Evolutionary conservation across 116 monocot species (phyloP).

Genomic region (Cymodocea nodosa): DNA sequence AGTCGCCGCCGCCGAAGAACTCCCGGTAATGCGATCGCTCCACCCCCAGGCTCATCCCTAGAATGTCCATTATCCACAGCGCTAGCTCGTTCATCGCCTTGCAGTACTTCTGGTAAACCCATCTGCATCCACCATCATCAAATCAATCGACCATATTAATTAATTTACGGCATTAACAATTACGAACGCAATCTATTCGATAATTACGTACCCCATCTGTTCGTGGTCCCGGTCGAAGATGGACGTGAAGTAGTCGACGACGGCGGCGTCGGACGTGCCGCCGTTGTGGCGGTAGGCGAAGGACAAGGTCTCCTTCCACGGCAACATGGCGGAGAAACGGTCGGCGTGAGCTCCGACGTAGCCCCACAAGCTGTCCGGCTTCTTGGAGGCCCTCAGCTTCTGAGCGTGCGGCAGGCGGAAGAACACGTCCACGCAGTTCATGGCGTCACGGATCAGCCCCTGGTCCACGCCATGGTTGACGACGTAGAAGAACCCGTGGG

Average conservation of each 20-base stretch:
- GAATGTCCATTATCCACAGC: slow-evolving; percentile 45
- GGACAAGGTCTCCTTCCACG: slow-evolving; percentile 91
- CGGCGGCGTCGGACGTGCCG: background rate
- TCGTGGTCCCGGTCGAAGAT: slow-evolving; percentile 31
- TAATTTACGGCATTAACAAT: no score
- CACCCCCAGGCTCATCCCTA: slow-evolving; percentile 38
- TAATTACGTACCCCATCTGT: slow-evolving; percentile 42
- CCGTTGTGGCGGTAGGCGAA: slow-evolving; percentile 25
- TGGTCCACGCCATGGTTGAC: slow-evolving; percentile 36
- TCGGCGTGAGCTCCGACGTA: slow-evolving; percentile 71
- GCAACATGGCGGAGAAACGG: slow-evolving; percentile 49
- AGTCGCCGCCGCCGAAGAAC: slow-evolving; percentile 47
- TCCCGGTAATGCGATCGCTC: slow-evolving; percentile 27
- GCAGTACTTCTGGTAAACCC: slow-evolving; percentile 60
- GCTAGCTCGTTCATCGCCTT: slow-evolving; percentile 40
- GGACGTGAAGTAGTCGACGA: slow-evolving; percentile 47
- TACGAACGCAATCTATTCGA: no score
- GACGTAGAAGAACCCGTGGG: slow-evolving; percentile 51
- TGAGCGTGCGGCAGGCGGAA: slow-evolving; percentile 34
- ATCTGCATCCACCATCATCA: slow-evolving; percentile 17
- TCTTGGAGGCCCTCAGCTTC: slow-evolving; percentile 37
- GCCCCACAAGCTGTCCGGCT: slow-evolving; percentile 60
- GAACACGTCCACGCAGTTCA: slow-evolving; percentile 45
- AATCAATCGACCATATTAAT: no score
- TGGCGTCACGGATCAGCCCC: slow-evolving; percentile 17